Base-by-base conservation (phyloP, 225 moss, liverwort and hornwort species). In the Physcomitrium patens region DNA sequence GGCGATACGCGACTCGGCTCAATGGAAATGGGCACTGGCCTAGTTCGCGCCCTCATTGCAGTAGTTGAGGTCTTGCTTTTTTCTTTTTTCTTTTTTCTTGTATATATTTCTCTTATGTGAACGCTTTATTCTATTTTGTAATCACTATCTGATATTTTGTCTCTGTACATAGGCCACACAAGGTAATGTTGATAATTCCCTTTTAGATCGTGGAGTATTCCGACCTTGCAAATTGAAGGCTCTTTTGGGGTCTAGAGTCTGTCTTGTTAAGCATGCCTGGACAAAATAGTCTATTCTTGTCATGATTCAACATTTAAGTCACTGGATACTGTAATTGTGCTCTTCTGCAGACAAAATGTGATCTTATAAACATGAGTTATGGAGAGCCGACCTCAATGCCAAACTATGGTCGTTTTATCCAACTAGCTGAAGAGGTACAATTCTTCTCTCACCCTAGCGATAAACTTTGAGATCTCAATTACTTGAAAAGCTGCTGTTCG, bases 291-390 rank as follows among this genome's bases (percentile, higher is more conserved):
- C 20, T 55, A 9, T 55, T 22, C 11, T 55, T 55, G 9, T 19
- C 55, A 20, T 55, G 55, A 10, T 55, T 20, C 55, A 55, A 11
- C 16, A 19, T 55, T 55, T 55, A 22, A 20, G 55, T 55, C 1
- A 55, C 55, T 55, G 28, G 31, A 28, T 6, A 27, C 27, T 27
- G 28, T 60, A 14, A 28, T 13, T 45, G 50, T 74, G 52, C 14
- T 37, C 37, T 17, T 79, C 18, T 67, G 46, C 73, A 91, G 91
- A 91, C 86, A 52, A 85, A 88, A 61, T 91, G 91, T 70, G 86
- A 91, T 65, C 86, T 91, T 10, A 91, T 91, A 67, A 91, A 91
- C 52, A 91, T 91, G 91, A 91, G 91, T 77, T 91, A 91, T 54
- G 88, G 88, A 23, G 91, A 91, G 71, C 76, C 80, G 10, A 86